Evolutionary conservation across 257 asterid genomes (phyloP).

Genomic region (Nicotiana paniculata): DNA sequence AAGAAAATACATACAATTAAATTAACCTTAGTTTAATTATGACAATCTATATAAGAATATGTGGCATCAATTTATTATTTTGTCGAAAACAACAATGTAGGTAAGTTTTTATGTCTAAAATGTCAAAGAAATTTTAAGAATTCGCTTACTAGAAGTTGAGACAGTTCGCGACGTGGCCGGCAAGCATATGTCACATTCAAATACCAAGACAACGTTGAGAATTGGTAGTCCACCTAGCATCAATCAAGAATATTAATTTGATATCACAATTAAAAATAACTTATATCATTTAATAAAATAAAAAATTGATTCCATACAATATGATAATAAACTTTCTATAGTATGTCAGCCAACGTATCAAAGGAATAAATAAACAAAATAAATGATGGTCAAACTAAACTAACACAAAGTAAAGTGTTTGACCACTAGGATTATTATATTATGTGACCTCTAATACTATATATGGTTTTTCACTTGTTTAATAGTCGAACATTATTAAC

Average conservation of each 20-base stretch:
- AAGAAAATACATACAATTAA: no score
- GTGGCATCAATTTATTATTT: no score
- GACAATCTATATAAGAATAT: no score
- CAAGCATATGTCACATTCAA: neutral
- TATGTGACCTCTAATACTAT: neutral
- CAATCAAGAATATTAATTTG: neutral
- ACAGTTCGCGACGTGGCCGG: neutral
- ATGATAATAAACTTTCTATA: neutral
- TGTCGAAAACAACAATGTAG: no score
- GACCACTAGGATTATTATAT: neutral
- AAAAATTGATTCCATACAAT: neutral
- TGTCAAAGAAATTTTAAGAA: no score
- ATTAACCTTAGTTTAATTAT: no score
- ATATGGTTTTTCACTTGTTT: neutral
- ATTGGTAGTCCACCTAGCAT: neutral
- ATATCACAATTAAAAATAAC: neutral
- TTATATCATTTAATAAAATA: neutral
- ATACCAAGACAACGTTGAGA: neutral
- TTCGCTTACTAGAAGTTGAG: neutral
- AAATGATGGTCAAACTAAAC: constrained; percentile 1
- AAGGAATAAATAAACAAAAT: neutral
- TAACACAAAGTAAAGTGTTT: neutral
- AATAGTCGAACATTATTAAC: neutral
- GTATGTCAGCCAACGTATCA: neutral
- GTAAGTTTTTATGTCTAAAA: no score